These are phyloP conservation scores for Pichia sp. DNA, from an alignment of 1,139 yeast species.

Conservation along the genomic window DNA sequence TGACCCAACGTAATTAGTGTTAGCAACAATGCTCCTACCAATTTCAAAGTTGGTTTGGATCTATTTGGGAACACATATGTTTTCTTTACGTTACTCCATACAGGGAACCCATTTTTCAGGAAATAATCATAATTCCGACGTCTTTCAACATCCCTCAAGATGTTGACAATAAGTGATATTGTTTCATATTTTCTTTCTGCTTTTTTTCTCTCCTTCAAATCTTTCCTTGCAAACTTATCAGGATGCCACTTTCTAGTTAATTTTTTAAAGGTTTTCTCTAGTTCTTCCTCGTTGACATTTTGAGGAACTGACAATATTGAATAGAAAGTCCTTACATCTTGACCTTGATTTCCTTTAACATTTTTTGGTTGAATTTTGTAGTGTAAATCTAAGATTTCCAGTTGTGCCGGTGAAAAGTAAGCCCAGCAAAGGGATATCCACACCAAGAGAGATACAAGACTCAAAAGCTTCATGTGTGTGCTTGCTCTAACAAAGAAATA, in stretches of 20 bases:
- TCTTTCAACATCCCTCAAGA: slow-evolving; percentile 50
- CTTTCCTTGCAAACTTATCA: slow-evolving; percentile 48
- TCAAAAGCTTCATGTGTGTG: not conserved
- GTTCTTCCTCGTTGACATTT: slow-evolving; percentile 33
- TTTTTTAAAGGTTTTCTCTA: slow-evolving; percentile 68
- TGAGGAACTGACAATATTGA: slow-evolving; percentile 9
- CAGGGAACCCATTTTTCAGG: slow-evolving; percentile 78
- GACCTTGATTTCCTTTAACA: not conserved
- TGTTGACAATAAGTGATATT: slow-evolving; percentile 65
- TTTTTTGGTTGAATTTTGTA: slow-evolving; percentile 15
- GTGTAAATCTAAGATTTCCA: slow-evolving; percentile 15
- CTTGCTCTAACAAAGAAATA: not conserved
- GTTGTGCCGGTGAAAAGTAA: slow-evolving; percentile 13
- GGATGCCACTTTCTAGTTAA: slow-evolving; percentile 74
- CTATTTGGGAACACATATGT: slow-evolving; percentile 14
- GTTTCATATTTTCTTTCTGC: slow-evolving; percentile 63
- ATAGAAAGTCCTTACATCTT: slow-evolving; percentile 13
- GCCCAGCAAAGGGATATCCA: slow-evolving; percentile 8
- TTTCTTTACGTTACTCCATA: slow-evolving; percentile 27
- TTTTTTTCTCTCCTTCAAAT: slow-evolving; percentile 31
- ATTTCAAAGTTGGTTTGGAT: slow-evolving; percentile 11
- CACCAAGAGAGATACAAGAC: not conserved
- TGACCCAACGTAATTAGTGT: slow-evolving; percentile 13
- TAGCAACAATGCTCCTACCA: slow-evolving; percentile 6
- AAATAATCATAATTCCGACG: slow-evolving; percentile 82